These are phyloP conservation scores for Inga laurina DNA, from an alignment of 306 rosid genomes.

Conservation along the genomic window DNA sequence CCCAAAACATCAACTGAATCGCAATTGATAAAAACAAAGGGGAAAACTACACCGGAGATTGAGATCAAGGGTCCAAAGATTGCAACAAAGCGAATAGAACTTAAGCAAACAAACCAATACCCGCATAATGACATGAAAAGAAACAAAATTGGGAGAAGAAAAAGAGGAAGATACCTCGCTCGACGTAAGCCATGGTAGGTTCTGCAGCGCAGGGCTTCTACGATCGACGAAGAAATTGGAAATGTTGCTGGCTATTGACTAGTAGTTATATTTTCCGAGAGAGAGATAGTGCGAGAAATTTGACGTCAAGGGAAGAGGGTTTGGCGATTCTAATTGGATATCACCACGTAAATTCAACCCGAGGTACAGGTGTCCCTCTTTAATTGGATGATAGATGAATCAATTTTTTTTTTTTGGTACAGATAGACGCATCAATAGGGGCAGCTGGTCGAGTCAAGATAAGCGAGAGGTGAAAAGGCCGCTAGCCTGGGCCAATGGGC, in stretches of 20 bases:
- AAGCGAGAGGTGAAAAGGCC: not conserved
- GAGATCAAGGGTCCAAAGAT: not conserved
- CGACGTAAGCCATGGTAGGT: conserved; percentile 55
- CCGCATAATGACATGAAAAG: not conserved
- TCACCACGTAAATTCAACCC: not conserved
- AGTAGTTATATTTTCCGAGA: too few relatives aligned
- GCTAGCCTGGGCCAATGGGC: not conserved
- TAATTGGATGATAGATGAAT: not conserved
- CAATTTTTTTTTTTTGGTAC: too few relatives aligned
- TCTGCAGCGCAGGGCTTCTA: conserved; percentile 1
- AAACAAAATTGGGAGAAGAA: not conserved
- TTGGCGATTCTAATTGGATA: conserved; percentile 2
- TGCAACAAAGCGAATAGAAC: not conserved
- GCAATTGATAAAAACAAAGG: not conserved
- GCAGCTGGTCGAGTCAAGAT: not conserved
- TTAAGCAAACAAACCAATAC: not conserved
- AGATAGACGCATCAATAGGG: too few relatives aligned
- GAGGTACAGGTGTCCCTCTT: not conserved
- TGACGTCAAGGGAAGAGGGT: not conserved
- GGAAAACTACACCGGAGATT: not conserved
- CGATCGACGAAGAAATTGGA: conserved; percentile 7
- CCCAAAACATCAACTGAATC: not conserved
- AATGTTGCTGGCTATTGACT: not conserved
- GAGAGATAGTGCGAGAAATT: not conserved
- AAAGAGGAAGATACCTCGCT: conserved; percentile 42